These are phyloP conservation scores for Tagetes patula DNA, from an alignment of 129 eudicot genomes.

Conservation along the genomic window DNA sequence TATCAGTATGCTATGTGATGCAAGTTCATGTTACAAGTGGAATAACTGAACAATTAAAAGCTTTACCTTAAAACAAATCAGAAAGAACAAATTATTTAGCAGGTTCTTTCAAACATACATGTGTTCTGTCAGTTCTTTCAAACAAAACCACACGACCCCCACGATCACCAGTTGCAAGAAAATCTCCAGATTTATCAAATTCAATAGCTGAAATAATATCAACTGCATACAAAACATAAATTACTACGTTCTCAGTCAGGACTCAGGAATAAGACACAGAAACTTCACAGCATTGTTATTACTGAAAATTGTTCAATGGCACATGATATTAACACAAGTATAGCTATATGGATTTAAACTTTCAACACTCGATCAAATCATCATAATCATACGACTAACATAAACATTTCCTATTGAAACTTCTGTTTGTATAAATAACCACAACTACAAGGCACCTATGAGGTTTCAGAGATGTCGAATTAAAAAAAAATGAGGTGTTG, in stretches of 20 bases:
- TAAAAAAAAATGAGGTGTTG: too few relatives aligned
- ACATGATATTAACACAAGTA: neutral
- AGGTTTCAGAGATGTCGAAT: neutral
- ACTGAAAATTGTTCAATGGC: neutral
- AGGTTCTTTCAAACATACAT: constrained; percentile 30
- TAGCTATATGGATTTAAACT: too few relatives aligned
- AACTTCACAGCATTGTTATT: neutral
- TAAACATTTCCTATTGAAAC: neutral
- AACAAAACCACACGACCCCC: constrained; percentile 68
- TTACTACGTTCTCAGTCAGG: neutral
- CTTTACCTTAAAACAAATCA: neutral
- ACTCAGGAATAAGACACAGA: neutral
- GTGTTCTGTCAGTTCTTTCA: constrained; percentile 46
- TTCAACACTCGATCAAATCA: too few relatives aligned
- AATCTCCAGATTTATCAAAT: constrained; percentile 53
- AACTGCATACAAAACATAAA: constrained; percentile 37
- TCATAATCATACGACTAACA: neutral
- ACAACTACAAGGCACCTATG: neutral
- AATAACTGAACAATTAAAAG: constrained; percentile 4
- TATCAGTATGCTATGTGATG: constrained; percentile 57
- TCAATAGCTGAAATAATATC: constrained; percentile 26
- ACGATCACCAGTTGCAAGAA: constrained; percentile 66
- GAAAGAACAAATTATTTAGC: neutral
- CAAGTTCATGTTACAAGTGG: constrained; percentile 32
- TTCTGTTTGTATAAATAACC: neutral